Conservation (phyloP, 345 rosid species). For the Diplotaxis tenuifolia region DNA sequence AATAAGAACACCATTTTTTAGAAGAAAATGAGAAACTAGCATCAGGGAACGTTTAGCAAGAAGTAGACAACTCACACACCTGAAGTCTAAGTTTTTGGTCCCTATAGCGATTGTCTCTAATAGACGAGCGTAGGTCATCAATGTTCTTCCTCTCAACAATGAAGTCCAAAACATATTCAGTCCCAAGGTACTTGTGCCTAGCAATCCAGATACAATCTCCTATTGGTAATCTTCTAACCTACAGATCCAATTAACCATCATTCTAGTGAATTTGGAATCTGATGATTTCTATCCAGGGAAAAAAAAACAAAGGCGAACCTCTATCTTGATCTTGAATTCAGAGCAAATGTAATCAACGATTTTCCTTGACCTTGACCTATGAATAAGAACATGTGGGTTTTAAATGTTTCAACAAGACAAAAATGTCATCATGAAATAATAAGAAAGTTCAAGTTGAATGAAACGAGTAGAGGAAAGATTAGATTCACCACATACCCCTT, state of each 20-base stretch:
- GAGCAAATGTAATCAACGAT: constrained; percentile 58
- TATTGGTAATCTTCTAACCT: constrained; percentile 85
- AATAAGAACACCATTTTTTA: constrained; percentile 10
- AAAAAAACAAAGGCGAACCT: constrained; percentile 13
- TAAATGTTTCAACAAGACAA: too few species aligned
- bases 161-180: constrained; percentile 87
- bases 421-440: too few species aligned
- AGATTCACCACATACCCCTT: constrained; percentile 54
- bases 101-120: constrained; percentile 80
- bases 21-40: constrained; percentile 18
- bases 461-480: constrained; percentile 1
- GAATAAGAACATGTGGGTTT: too few species aligned
- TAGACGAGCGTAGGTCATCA: constrained; percentile 75
- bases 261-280: not conserved
- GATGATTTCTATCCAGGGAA: constrained; percentile 1
- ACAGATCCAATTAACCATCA: constrained; percentile 10
- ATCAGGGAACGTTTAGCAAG: not conserved
- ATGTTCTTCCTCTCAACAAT: constrained; percentile 90
- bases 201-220: constrained; percentile 97
- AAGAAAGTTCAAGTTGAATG: not conserved
- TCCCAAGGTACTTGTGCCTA: constrained; percentile 55
- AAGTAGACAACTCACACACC: constrained; percentile 35
- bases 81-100: constrained; percentile 90
- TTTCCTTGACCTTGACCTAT: constrained; percentile 70
- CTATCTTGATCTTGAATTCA: constrained; percentile 48